Base-by-base conservation (phyloP, 495 filamentous ascomycete genomes). In the Neurospora sp. region DNA sequence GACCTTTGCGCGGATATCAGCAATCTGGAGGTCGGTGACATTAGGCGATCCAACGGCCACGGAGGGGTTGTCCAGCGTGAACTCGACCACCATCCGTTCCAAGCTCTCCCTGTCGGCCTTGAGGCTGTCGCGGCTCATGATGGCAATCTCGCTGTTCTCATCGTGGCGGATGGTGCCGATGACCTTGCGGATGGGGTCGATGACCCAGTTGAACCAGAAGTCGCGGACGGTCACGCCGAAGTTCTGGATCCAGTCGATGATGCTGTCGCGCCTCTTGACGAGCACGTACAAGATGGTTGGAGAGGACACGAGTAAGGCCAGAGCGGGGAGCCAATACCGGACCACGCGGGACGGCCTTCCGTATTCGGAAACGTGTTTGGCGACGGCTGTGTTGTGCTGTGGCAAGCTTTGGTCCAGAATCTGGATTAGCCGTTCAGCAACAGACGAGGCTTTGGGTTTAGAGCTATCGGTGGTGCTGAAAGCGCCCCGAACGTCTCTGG, bases 51-150 rank as follows among this genome's bases (percentile, higher is more conserved):
- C 85, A 20, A 80, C 79, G 12, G 85, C 82, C 2, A 84, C 78
- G 39, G 86, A 83, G 6, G 92, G 89, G 76, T 93, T 91, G 72
- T 97, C 93, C 18, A 89, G 83, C 8, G 93, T 91, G 82, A 98
- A 99, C 76, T 98, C 94, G 18, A 98, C 91, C 2, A 98, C 96
- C 96, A 99, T 99, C 42, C 96, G 89, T 80, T 99, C 96, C 59
- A 99, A 83, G 75, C 94, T 97, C 22, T 92, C 92, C 65, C 93
- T 89, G 76, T 99, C 96, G 20, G 93, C 94, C 78, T 91, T 88
- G 31, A 99, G 84, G 75, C 93, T 97, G 74, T 92, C 90, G 69
- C 92, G 92, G 82, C 93, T 97, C 92, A 98, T 96, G 73, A 99
- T 91, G 22, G 94, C 94, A 71, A 99, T 94, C 78, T 97, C 95